Percentiles rank a stretch among this genome's conserved stretches.
These are phyloP conservation scores for Lactarius evosmus DNA, from an alignment of 768 basidiomycete species.

Conservation along the genomic window DNA sequence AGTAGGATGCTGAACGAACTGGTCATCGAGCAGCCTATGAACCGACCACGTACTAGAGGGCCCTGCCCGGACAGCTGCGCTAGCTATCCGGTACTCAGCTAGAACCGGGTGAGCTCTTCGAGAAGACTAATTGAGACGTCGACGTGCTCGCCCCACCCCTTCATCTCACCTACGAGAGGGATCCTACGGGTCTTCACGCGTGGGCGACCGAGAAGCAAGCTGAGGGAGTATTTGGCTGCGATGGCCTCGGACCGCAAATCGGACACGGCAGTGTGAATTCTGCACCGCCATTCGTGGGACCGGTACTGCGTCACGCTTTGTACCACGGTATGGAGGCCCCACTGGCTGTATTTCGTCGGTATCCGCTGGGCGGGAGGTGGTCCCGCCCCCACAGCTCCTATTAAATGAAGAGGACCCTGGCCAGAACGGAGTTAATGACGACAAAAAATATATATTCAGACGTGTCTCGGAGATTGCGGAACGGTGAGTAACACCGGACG, in stretches of 20 bases:
- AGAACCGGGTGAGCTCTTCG: slow-evolving; percentile 50
- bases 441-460: slow-evolving; percentile 44
- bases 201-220: slow-evolving; percentile 43
- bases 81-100: slow-evolving; percentile 64
- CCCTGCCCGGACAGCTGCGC: background rate
- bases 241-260: slow-evolving; percentile 56
- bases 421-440: slow-evolving; percentile 5
- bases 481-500: slow-evolving; percentile 38
- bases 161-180: slow-evolving; percentile 55
- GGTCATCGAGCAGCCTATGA: slow-evolving; percentile 54
- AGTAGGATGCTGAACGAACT: slow-evolving; percentile 60
- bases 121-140: slow-evolving; percentile 37
- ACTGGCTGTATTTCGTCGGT: background rate
- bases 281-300: slow-evolving; percentile 40
- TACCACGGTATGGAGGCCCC: slow-evolving; percentile 37
- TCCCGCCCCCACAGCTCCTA: slow-evolving; percentile 23
- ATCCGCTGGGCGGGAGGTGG: background rate
- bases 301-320: slow-evolving; percentile 55
- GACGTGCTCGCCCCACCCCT: slow-evolving; percentile 47
- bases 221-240: slow-evolving; percentile 50
- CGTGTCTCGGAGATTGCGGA: slow-evolving; percentile 49
- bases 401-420: slow-evolving; percentile 27
- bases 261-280: slow-evolving; percentile 48
- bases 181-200: slow-evolving; percentile 49
- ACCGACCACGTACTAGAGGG: no score